Base-by-base conservation (phyloP, 352 stramenopile species). In the Pythium diclinum region DNA sequence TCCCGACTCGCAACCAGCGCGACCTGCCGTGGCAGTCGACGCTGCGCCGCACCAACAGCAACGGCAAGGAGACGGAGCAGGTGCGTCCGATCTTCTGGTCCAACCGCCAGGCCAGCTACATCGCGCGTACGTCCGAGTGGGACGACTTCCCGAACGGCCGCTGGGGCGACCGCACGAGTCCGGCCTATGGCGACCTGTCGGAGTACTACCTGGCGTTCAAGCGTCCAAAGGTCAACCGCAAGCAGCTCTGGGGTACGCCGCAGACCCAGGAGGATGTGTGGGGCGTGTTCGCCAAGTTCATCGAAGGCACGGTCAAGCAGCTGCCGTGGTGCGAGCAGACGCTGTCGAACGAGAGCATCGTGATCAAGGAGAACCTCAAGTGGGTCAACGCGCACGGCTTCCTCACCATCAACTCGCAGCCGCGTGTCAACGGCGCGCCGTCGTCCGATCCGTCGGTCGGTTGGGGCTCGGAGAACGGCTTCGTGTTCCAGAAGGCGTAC, bases 401-500 rank as follows among this genome's bases (percentile, higher is more conserved):
- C 72, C 69, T 99, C 44, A 99, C 96, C 28, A 98, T 99, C 65
- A 99, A 99, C 71, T 96, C 86, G 57, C 91, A 96, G 72, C 84
- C 81, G 65, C 73, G 79, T 11, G 86, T 95, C 47, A 98, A 99
- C 81, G 96, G 90, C 23, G 88, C 77, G 63, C 75, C 82, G 21
- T 98, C 91, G 23, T 87, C 79, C 23, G 86, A 99, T 38, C 74
- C 82, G 44, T 79, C 76, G 33, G 97, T 99, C 72, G 97, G 97
- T 36, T 99, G 97, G 97, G 96, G 97, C 65, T 93, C 95, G 16
- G 77, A 88, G 52, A 87, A 96, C 56, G 97, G 97, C 23, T 89
- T 96, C 56, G 95, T 99, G 30, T 99, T 99, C 81, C 97, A 99
- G 81, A 99, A 99, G 83, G 96, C 95, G 7, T 99, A 99, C 78